These are phyloP conservation scores for Rhizopus sp. DNA, from an alignment of 371 early-diverging fungal species.

Conservation along the genomic window DNA sequence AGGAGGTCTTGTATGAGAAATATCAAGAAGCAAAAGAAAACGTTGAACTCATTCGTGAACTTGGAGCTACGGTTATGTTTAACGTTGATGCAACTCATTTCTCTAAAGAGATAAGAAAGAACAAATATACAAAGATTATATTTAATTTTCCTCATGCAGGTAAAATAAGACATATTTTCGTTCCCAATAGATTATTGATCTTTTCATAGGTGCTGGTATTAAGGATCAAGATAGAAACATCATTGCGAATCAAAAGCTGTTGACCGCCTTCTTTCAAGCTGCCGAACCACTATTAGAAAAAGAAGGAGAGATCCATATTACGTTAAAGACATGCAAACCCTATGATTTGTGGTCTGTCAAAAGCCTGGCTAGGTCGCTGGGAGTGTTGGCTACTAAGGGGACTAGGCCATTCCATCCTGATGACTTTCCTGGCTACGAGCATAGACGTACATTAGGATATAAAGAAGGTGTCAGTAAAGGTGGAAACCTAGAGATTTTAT, in stretches of 20 bases:
- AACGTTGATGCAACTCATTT: constrained; percentile 83
- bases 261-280: constrained; percentile 71
- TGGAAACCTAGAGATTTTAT: constrained; percentile 80
- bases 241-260: constrained; percentile 76
- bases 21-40: constrained; percentile 77
- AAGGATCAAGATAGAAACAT: constrained; percentile 93
- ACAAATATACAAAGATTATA: constrained; percentile 77
- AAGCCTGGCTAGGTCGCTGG: constrained; percentile 69
- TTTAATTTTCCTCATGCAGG: constrained; percentile 97
- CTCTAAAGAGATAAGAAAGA: constrained; percentile 55
- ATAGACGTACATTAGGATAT: constrained; percentile 93
- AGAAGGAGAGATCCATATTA: constrained; percentile 77
- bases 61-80: constrained; percentile 73
- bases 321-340: constrained; percentile 84
- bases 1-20: constrained; percentile 69
- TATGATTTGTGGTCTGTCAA: constrained; percentile 89
- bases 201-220: constrained; percentile 73
- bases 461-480: constrained; percentile 75
- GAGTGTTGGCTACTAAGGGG: constrained; percentile 54
- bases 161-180: constrained; percentile 16
- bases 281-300: constrained; percentile 56
- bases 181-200: background rate
- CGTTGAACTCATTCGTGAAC: constrained; percentile 55
- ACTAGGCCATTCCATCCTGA: constrained; percentile 68
- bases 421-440: constrained; percentile 87